Conservation (phyloP, 78 protist genomes). For the Tieghemostelium lacteum region DNA sequence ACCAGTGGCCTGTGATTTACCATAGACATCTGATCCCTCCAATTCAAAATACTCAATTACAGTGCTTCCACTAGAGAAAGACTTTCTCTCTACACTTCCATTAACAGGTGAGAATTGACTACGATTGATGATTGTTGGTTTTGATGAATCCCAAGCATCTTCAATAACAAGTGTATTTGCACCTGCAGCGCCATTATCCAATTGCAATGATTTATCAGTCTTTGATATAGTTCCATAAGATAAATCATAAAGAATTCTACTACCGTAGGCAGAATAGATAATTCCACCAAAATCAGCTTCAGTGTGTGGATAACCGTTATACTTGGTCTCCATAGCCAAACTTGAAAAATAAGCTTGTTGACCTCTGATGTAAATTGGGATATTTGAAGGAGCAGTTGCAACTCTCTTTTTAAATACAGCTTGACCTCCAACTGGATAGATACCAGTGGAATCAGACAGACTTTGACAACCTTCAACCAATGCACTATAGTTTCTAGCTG, state of each 20-base stretch:
- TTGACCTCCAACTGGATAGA: constrained; percentile 11
- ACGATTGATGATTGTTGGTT: background rate
- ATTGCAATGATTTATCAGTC: background rate
- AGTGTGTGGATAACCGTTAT: constrained; percentile 17
- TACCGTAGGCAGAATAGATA: constrained; percentile 5
- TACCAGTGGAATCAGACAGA: background rate
- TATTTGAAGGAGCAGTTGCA: background rate
- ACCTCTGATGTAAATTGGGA: background rate
- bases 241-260: constrained; percentile 1
- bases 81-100: background rate
- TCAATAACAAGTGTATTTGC: constrained; percentile 15
- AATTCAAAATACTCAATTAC: background rate
- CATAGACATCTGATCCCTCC: constrained; percentile 4
- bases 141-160: background rate
- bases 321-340: constrained; percentile 9
- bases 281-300: constrained; percentile 19
- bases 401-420: constrained; percentile 1
- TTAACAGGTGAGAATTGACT: constrained; percentile 13
- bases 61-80: background rate
- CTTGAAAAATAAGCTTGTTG: background rate
- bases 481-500: background rate
- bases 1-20: background rate
- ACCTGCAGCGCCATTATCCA: constrained; percentile 8
- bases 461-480: background rate
- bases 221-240: constrained; percentile 30